Base-by-base conservation (phyloP, 2,329 filamentous ascomycete genomes). In the Pseudocercospora eumusae region DNA sequence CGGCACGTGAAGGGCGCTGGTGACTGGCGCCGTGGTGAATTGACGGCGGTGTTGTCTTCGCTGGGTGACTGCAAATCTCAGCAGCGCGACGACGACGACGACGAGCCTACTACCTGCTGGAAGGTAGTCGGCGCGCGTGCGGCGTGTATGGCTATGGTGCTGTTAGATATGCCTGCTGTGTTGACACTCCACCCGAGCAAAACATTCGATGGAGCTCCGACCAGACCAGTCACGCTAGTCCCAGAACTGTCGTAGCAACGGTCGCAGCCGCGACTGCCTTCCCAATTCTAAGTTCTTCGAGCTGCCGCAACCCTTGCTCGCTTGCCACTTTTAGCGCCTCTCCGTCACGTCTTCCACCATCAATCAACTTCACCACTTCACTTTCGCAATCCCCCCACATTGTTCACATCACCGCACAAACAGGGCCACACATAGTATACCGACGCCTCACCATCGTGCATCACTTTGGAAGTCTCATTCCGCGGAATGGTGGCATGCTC, bases 71-170 rank as follows among this genome's bases (percentile, higher is more conserved):
- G 42, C 27, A 20, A 57, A 31, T 31, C 44, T 58, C 33, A 44
- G 36, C 47, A 31, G 57, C 57, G 57, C 57, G 57, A 59, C 57
- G 44, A 36, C 57, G 45, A 59, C 27, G 57, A 59, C 57, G 44
- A 36, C 57, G 45, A 59, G 20, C 28, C 57, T 36, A 47, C 57
- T 59, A 25, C 18, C 50, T 59, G 47, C 21, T 47, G 49, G 40
- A 27, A 42, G 45, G 20, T 11, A 45, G 27, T 27, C 28, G 57
- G 27, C 31, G 50, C 57, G 57, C 49, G 54, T 50, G 57, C 47
- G 47, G 47, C 36, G 28, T 28, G 36, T 50, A 52, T 36, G 28
- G 45, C 45, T 59, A 42, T 25, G 23, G 33, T 18, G 56, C 47
- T 18, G 15, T 49, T 23, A 57, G 40, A 28, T 21, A 55, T 36